phyloP scores from a whole-genome alignment of 148 eudicot species.

The Rhododendron kiyosumense region DNA sequence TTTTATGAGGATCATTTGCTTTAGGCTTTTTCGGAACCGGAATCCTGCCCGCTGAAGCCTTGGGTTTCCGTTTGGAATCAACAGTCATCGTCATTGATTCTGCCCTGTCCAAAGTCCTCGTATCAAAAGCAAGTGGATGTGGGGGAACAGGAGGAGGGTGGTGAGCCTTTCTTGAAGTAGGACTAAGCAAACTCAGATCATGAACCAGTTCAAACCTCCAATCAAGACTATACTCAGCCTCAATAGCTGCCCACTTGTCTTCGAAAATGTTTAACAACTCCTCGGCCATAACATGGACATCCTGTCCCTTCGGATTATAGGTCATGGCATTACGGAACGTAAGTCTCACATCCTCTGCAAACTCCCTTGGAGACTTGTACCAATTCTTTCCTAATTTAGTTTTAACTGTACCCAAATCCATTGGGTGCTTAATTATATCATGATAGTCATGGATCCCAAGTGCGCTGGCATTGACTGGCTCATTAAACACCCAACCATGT shows the following conservation, averaged over 20 bases:
- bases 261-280: slow-evolving; percentile 20
- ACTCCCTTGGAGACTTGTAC: slow-evolving; percentile 27
- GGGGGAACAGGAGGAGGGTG: slow-evolving; percentile 32
- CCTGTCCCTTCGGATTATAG: slow-evolving; percentile 34
- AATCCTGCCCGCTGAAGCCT: slow-evolving; percentile 8
- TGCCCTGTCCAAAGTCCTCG: slow-evolving; percentile 49
- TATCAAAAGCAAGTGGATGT: slow-evolving; percentile 22
- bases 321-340: slow-evolving; percentile 31
- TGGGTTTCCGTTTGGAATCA: slow-evolving; percentile 2
- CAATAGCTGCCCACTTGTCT: slow-evolving; percentile 23
- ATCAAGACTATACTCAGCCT: slow-evolving; percentile 20
- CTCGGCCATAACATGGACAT: slow-evolving; percentile 29
- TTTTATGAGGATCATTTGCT: slow-evolving; percentile 13
- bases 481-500: slow-evolving; percentile 33
- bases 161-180: slow-evolving; percentile 47
- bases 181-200: slow-evolving; percentile 59
- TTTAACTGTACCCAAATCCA: slow-evolving; percentile 41
- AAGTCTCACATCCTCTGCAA: slow-evolving; percentile 32
- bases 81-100: slow-evolving; percentile 33
- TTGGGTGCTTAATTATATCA: slow-evolving; percentile 26
- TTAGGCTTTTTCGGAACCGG: slow-evolving; percentile 11
- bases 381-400: slow-evolving; percentile 19
- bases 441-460: slow-evolving; percentile 30
- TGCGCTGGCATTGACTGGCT: slow-evolving; percentile 25
- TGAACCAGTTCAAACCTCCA: slow-evolving; percentile 42